Base-by-base conservation (phyloP, 164 flowering plant species). In the Chimonanthus praecox region DNA sequence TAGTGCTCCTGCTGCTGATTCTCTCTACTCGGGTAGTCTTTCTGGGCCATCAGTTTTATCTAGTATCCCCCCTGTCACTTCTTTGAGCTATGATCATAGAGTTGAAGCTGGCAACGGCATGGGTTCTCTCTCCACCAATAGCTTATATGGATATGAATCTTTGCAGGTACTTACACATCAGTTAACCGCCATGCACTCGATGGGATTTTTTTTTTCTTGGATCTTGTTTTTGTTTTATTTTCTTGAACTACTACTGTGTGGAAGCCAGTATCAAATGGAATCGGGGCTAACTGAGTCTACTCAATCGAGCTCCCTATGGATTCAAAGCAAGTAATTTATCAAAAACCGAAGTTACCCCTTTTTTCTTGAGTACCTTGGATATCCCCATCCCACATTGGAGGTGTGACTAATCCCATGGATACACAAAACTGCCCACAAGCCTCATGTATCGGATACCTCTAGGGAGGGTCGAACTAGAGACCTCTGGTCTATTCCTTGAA, bases 111-210 rank as follows among this genome's bases (percentile, higher is more conserved):
- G 60, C 20, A 48, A 61, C 44, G 58, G 68, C n/a, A 46, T 72
- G 78, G 88, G 95, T 71, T 20, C 88, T 83, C 83, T 84, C 73
- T 77, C 95, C 50, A 85, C 97, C 21, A 76, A 83, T 74, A 82
- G 87, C 80, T 81, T 84, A 20, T 90, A 89, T 83, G 90, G 92
- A 75, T 92, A 91, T 86, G 96, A 92, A 73, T 84, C 94, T 8
- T 74, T 84, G 71, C 68, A 89, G 84, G 98, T 95, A 92, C 68
- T 86, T 72, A 68, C 0, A 46, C 60, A 54, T 13, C 60, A 54
- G 15, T 54, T 10, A 16, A 66, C 13, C 15, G 16, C 16, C 54
- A 6, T 8, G 16, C 50, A 15, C 48, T 45, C 4, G 3, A 33
- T 33, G 33, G 33, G 33, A n/a, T 61, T 7, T 18, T 49, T 51